Evolutionary conservation across 1,139 yeast species (phyloP).

Genomic region (Saccharomycopsis crataegensis): DNA sequence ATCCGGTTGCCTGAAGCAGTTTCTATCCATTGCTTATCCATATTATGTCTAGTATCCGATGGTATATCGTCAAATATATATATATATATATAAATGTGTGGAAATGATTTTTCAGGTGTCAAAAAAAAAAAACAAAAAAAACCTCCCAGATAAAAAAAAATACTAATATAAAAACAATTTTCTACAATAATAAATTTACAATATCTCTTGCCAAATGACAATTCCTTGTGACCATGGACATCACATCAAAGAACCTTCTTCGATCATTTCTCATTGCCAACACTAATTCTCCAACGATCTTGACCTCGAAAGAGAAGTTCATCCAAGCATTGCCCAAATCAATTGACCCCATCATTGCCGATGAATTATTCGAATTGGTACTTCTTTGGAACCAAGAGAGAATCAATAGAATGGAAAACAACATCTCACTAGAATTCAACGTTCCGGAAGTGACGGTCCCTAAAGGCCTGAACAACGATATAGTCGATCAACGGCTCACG

Average conservation of each 20-base stretch:
- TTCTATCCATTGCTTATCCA: conserved; percentile 27
- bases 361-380: conserved; percentile 1
- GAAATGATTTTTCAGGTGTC: too few relatives aligned
- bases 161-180: too few relatives aligned
- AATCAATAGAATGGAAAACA: not conserved
- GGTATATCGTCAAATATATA: too few relatives aligned
- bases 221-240: too few relatives aligned
- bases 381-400: conserved; percentile 3
- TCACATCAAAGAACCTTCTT: too few relatives aligned
- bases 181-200: too few relatives aligned
- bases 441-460: conserved; percentile 1
- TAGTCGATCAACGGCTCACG: not conserved
- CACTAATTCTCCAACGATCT: not conserved
- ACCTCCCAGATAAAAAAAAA: too few relatives aligned
- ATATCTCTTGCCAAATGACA: too few relatives aligned
- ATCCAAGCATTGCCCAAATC: not conserved
- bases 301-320: not conserved
- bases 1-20: conserved; percentile 52
- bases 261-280: too few relatives aligned
- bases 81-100: too few relatives aligned
- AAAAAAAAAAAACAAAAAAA: too few relatives aligned
- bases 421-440: not conserved
- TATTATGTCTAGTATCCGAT: too few relatives aligned
- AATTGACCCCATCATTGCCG: not conserved
- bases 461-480: not conserved